Base-by-base conservation (phyloP, 192 early-diverging fungal species). In the Neocallimastix lanati region DNA sequence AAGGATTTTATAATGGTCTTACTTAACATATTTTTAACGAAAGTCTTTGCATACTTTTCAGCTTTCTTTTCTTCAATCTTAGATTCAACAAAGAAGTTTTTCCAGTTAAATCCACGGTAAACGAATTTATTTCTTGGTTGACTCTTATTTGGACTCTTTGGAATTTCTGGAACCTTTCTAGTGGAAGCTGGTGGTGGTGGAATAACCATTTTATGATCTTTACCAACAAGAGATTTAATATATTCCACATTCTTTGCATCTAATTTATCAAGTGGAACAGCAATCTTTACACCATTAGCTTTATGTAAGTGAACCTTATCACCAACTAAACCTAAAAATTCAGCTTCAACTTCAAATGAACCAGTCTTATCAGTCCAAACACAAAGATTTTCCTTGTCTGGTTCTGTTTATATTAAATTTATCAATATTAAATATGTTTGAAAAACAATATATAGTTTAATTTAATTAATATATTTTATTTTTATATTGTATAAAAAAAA, bases 311-410 rank as follows among this genome's bases (percentile, higher is more conserved):
- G 93, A 36, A 96, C 91, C 79, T 95, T 93, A 78, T 93, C 93
- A n/a, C 96, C 93, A 28, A 85, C 78, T 78, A 93, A 89, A 29
- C 86, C 84, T 25, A 98, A 37, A 38, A 92, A 97, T 83, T 94
- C 90, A 13, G 97, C 97, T 35, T 98, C 94, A 3, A 97, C 95
- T 76, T 88, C 94, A 86, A 96, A 98, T 3, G 93, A 85, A 78
- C 95, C 96, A 7, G 93, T 90, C 28, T 92, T 88, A 83, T 99
- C 97, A 0, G 93, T 96, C 97, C 96, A 99, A 77, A 88, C 93
- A 76, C 97, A 90, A 28, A 94, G 86, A 58, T 94, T 92, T 76
- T 83, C 82, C 36, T 85, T 85, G 76, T 92, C 88, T 78, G 91
- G 91, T 77, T 79, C 84, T n/a, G n/a, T n/a, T n/a, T n/a, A n/a